phyloP scores from a whole-genome alignment of 306 rosid genomes.

The Spatholobus suberectus region DNA sequence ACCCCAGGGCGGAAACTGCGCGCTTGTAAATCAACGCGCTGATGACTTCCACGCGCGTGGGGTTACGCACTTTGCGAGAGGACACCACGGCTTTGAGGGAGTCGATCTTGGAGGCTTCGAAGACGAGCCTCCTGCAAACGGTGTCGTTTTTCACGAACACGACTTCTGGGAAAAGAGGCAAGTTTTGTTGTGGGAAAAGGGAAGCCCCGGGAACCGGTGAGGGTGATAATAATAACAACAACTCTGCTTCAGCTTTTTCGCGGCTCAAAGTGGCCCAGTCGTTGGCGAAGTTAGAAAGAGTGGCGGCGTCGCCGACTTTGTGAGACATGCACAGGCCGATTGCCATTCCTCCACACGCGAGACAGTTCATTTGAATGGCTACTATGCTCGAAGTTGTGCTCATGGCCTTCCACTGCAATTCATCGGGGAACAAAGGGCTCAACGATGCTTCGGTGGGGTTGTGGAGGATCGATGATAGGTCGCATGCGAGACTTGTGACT shows the following conservation, averaged over 20 bases:
- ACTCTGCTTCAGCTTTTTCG: background rate
- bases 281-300: slow-evolving; percentile 49
- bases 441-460: slow-evolving; percentile 17
- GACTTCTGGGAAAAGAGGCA: slow-evolving; percentile 32
- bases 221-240: background rate
- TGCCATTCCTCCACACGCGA: slow-evolving; percentile 59
- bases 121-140: slow-evolving; percentile 48
- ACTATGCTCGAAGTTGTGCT: background rate
- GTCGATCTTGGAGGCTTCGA: slow-evolving; percentile 38
- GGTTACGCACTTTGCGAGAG: slow-evolving; percentile 32
- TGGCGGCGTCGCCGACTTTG: slow-evolving; percentile 53
- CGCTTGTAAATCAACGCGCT: slow-evolving; percentile 43
- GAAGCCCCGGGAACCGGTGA: slow-evolving; percentile 31
- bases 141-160: background rate
- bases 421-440: slow-evolving; percentile 44
- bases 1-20: slow-evolving; percentile 29
- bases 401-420: slow-evolving; percentile 40
- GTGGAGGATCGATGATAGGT: slow-evolving; percentile 43
- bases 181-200: slow-evolving; percentile 17
- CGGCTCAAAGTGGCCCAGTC: slow-evolving; percentile 56
- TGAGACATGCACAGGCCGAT: slow-evolving; percentile 52
- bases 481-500: slow-evolving; percentile 24
- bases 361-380: slow-evolving; percentile 53
- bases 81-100: slow-evolving; percentile 42
- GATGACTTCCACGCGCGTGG: slow-evolving; percentile 55